These are phyloP conservation scores for Spinellus fusiger DNA, from an alignment of 192 early-diverging fungal genomes.

Conservation along the genomic window DNA sequence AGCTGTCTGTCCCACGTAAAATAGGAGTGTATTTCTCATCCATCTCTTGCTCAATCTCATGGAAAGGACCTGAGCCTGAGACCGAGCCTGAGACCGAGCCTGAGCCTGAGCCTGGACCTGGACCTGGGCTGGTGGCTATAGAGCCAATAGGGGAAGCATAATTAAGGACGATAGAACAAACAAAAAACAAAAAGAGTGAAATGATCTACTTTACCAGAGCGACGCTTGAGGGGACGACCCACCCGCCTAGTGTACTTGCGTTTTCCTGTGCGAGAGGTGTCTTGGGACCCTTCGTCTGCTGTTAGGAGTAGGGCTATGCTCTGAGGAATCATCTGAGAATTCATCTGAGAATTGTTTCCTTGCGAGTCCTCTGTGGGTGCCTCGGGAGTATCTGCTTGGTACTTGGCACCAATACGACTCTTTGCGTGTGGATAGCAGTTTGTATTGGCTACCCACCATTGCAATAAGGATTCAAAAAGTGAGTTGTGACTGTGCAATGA, in stretches of 20 bases:
- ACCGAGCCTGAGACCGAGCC: too few species aligned
- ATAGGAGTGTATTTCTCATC: not conserved
- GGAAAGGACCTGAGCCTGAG: not conserved
- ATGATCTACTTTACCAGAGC: too few species aligned
- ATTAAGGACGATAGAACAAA: too few species aligned
- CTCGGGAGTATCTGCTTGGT: conserved; percentile 54
- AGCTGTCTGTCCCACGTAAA: conserved; percentile 39
- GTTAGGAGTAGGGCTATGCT: not conserved
- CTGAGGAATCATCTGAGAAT: too few species aligned
- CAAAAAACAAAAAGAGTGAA: too few species aligned
- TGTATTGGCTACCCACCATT: not conserved
- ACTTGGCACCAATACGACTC: conserved; percentile 74
- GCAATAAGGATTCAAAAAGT: not conserved
- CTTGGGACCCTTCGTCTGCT: not conserved
- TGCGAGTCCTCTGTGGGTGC: not conserved
- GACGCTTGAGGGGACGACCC: not conserved
- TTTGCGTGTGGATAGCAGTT: conserved; percentile 60
- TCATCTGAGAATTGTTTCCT: too few species aligned
- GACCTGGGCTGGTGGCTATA: too few species aligned
- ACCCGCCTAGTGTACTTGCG: not conserved
- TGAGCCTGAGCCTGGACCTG: too few species aligned
- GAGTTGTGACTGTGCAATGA: not conserved
- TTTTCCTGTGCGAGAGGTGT: not conserved
- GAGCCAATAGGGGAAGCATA: too few species aligned
- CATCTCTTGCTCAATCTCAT: not conserved